Evolutionary conservation across 2,329 filamentous ascomycete species (phyloP).

Genomic region (Cucurbitaria berberidis): DNA sequence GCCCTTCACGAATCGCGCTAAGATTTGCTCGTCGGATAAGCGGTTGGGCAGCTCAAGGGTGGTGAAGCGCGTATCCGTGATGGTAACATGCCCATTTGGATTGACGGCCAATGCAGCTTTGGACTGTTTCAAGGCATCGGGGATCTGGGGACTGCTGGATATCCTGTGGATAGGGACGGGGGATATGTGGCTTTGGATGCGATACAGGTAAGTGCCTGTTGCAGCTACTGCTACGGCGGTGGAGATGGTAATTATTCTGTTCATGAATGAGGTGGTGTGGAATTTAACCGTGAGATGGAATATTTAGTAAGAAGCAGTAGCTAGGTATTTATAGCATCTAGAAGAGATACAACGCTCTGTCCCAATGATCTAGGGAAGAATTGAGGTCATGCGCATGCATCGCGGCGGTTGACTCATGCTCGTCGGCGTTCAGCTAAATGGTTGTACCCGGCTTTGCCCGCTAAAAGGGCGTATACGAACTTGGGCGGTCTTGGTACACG

Average conservation of each 20-base stretch:
- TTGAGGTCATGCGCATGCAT: neutral
- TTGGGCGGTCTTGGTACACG: too few species aligned
- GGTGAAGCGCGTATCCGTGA: constrained; percentile 6
- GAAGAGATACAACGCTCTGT: neutral
- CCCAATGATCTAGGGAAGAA: too few species aligned
- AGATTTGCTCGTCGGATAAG: constrained; percentile 11
- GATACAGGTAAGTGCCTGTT: neutral
- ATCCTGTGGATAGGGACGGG: constrained; percentile 3
- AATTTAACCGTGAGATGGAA: neutral
- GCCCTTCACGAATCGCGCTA: constrained; percentile 18
- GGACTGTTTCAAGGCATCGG: constrained; percentile 3
- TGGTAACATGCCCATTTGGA: constrained; percentile 4
- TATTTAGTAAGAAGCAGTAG: neutral
- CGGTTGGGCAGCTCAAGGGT: constrained; percentile 1
- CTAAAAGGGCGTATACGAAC: too few species aligned
- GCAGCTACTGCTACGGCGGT: constrained; percentile 2
- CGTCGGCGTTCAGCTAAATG: too few species aligned
- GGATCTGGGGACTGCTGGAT: neutral
- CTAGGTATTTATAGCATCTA: neutral
- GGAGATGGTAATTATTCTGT: constrained; percentile 3
- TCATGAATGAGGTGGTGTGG: constrained; percentile 1
- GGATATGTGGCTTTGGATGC: constrained; percentile 2
- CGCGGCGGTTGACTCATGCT: too few species aligned
- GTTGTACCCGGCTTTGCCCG: too few species aligned
- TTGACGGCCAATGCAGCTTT: constrained; percentile 7